Percentiles rank a stretch among this genome's conserved stretches.
These are phyloP conservation scores for Apophysomyces elegans DNA, from an alignment of 371 early-diverging fungal genomes.

Conservation along the genomic window DNA sequence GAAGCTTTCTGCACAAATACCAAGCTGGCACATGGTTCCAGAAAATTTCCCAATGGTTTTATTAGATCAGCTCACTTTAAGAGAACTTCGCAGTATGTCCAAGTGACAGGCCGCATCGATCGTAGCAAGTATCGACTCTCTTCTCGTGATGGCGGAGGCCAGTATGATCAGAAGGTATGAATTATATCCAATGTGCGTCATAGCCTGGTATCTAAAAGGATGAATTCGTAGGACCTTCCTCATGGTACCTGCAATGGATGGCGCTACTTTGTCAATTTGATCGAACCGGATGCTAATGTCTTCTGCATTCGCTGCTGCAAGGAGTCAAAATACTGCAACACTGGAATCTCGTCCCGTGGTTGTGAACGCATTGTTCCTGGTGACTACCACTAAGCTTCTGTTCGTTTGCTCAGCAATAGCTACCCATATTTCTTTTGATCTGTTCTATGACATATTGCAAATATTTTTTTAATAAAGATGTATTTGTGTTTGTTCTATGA, in stretches of 20 bases:
- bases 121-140: slow-evolving; percentile 39
- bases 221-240: slow-evolving; percentile 19
- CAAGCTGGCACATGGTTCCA: slow-evolving; percentile 24
- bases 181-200: neutral
- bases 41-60: slow-evolving; percentile 47
- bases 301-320: slow-evolving; percentile 54
- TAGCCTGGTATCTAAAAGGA: neutral
- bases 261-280: slow-evolving; percentile 39
- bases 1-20: slow-evolving; percentile 35
- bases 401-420: neutral
- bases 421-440: neutral
- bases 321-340: slow-evolving; percentile 34
- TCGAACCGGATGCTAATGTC: slow-evolving; percentile 38
- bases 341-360: slow-evolving; percentile 34
- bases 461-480: neutral
- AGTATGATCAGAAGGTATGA: slow-evolving; percentile 38
- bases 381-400: slow-evolving; percentile 28
- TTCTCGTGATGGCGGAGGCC: slow-evolving; percentile 54
- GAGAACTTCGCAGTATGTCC: slow-evolving; percentile 39
- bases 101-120: slow-evolving; percentile 56
- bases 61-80: slow-evolving; percentile 46
- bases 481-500: too few relatives aligned
- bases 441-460: neutral
- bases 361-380: slow-evolving; percentile 41
- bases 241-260: slow-evolving; percentile 34